A percentile compares a stretch with the other conserved stretches of the same genome.
phyloP scores from a whole-genome alignment of 768 basidiomycete genomes.

The Crassisporium funariophilum region DNA sequence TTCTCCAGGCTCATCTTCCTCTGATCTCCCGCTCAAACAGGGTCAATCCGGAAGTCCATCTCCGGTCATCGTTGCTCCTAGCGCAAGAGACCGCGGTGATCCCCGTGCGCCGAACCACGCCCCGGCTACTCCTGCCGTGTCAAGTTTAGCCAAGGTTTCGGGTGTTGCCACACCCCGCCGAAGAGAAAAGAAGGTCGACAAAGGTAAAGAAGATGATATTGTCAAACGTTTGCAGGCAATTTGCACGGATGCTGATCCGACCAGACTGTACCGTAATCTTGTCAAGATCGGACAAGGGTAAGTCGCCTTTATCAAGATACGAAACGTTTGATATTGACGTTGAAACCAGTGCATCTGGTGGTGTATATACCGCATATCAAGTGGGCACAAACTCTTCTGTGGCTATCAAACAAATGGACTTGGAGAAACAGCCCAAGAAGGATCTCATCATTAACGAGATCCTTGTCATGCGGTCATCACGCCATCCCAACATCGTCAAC shows the following conservation, averaged over 20 bases:
- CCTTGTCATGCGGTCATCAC: constrained; percentile 94
- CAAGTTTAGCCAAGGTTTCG: constrained; percentile 65
- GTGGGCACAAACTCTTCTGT: constrained; percentile 92
- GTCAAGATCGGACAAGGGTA: constrained; percentile 99
- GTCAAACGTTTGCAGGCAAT: constrained; percentile 90
- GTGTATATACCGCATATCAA: constrained; percentile 98
- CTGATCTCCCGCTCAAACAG: constrained; percentile 56
- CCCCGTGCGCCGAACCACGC: constrained; percentile 46
- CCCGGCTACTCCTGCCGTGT: constrained; percentile 64
- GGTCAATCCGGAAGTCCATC: constrained; percentile 11
- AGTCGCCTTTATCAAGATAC: constrained; percentile 29
- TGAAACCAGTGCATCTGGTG: constrained; percentile 80
- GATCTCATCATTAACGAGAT: constrained; percentile 99
- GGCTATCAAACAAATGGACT: constrained; percentile 99
- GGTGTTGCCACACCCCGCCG: constrained; percentile 83
- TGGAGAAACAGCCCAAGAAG: constrained; percentile 99
- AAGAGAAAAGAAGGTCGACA: constrained; percentile 86
- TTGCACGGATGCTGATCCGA: constrained; percentile 97
- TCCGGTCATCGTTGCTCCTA: constrained; percentile 14
- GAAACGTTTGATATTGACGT: constrained; percentile 1
- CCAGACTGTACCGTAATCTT: constrained; percentile 86
- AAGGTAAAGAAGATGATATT: constrained; percentile 84
- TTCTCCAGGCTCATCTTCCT: constrained; percentile 60
- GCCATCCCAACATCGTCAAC: constrained; percentile 99
- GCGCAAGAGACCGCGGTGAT: constrained; percentile 39